phyloP scores from a whole-genome alignment of 1,284 basidiomycete genomes.

The Athelia sp. region DNA sequence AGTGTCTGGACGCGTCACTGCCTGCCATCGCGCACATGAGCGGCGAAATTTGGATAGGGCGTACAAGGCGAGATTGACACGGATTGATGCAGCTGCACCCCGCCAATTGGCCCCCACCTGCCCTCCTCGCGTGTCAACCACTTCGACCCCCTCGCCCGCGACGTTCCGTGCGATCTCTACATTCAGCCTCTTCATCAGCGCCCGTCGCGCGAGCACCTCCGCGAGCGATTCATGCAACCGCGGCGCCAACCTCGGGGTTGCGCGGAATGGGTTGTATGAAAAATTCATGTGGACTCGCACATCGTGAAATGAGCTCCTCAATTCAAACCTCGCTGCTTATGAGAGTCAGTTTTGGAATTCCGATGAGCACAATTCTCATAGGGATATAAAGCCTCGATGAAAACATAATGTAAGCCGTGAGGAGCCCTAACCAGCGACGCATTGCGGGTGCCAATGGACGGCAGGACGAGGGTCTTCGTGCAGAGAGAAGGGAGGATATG shows the following conservation, averaged over 20 bases:
- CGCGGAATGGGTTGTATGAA: constrained; percentile 59
- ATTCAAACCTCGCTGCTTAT: too few species aligned
- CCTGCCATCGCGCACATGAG: constrained; percentile 39
- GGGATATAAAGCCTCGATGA: too few species aligned
- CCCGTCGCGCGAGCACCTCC: constrained; percentile 84
- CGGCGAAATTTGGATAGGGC: constrained; percentile 16
- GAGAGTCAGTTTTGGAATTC: too few species aligned
- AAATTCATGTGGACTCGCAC: too few species aligned
- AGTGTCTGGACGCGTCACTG: constrained; percentile 85
- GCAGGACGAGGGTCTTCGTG: too few species aligned
- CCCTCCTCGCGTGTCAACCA: constrained; percentile 48
- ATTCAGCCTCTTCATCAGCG: constrained; percentile 77
- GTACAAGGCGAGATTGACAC: constrained; percentile 89
- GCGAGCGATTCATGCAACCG: constrained; percentile 89
- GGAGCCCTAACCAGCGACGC: too few species aligned
- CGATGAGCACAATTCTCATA: too few species aligned
- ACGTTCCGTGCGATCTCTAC: constrained; percentile 51
- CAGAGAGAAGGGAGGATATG: too few species aligned
- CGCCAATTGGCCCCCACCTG: constrained; percentile 45
- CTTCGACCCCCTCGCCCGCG: constrained; percentile 19
- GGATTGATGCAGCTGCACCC: constrained; percentile 65
- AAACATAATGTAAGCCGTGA: too few species aligned
- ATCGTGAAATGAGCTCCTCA: too few species aligned
- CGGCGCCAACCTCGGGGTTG: constrained; percentile 70
- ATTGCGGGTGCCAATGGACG: too few species aligned